Evolutionary conservation across 202 grass and related monocot genomes (phyloP), one percentile per base, ranked within the genome.

Genomic region (Digitaria exilis): DNA sequence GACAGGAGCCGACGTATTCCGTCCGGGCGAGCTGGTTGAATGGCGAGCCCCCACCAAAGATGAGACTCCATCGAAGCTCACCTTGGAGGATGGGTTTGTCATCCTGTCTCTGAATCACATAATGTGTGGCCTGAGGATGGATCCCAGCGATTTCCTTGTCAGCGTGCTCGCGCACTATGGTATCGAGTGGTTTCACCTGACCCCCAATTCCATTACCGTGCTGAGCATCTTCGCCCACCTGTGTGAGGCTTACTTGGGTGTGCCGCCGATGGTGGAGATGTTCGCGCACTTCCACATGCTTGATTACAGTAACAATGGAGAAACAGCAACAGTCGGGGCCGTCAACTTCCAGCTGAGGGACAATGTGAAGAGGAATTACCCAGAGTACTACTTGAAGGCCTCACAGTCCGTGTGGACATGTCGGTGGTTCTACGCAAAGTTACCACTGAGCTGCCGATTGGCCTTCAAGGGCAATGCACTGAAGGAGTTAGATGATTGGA

Each of bases 381-480:
- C 71, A 0, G 6, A 34, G 9, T 73, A 73, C 71, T 34, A 73
- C 48, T 73, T 73, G 71, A 73, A n/a, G 18, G 18, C 48, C 46
- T 54, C 71, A 2, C 71, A 73, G 28, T 73, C 34, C 30, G 6
- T 3, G 11, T 73, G 71, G 71, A 34, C 21, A 15, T 35, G 17
- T 35, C 9, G 34, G 28, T 73, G 71, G 71, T 73, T 73, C 48
- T 73, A 73, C 54, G 71, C 71, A 31, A 54, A 73, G 48, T 32
- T 54, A 15, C 28, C 28, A 3, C 48, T 13, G 71, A 73, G 29
- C 71, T 73, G 71, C 31, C 10, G 48, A 19, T 22, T 73, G 71
- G 54, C 71, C 48, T 73, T 73, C 29, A 73, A 5, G 48, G 29
- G 48, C 7, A 2, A 54, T 54, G 18, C 29, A 22, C 30, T 73